Percentiles rank a stretch among this genome's conserved stretches.
These are phyloP conservation scores for Flaveria sonorensis DNA, from an alignment of 129 eudicot species.

Conservation along the genomic window DNA sequence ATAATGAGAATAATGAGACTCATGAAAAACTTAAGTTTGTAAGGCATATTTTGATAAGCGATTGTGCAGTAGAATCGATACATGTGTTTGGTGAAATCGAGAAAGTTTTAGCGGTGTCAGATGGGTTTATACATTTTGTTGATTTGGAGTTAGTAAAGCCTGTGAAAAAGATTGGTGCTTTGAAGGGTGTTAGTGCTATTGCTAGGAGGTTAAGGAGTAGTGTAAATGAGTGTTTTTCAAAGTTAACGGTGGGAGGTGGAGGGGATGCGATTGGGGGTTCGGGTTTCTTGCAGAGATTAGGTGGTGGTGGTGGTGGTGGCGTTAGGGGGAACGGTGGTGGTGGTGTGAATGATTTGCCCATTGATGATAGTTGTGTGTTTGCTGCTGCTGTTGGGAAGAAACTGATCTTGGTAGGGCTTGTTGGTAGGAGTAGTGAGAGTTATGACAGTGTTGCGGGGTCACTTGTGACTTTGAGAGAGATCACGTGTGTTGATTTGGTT, in stretches of 20 bases:
- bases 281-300: slow-evolving; percentile 46
- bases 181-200: slow-evolving; percentile 50
- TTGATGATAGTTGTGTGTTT: slow-evolving; percentile 52
- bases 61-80: slow-evolving; percentile 41
- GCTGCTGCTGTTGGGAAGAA: slow-evolving; percentile 67
- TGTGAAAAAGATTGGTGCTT: slow-evolving; percentile 47
- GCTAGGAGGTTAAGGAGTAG: slow-evolving; percentile 45
- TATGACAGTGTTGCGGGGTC: slow-evolving; percentile 50
- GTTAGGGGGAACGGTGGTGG: slow-evolving; percentile 35
- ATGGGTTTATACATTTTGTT: slow-evolving; percentile 55
- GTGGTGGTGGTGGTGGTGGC: slow-evolving; percentile 37
- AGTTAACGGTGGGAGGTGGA: slow-evolving; percentile 38
- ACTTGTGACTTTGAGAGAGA: slow-evolving; percentile 64
- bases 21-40: slow-evolving; percentile 32
- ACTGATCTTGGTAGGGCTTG: slow-evolving; percentile 66
- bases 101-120: slow-evolving; percentile 50
- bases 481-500: slow-evolving; percentile 60
- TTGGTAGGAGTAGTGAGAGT: slow-evolving; percentile 34
- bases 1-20: neutral
- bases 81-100: slow-evolving; percentile 42
- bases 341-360: slow-evolving; percentile 37
- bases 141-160: slow-evolving; percentile 48
- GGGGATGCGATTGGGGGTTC: slow-evolving; percentile 29
- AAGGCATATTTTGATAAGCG: slow-evolving; percentile 40
- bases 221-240: slow-evolving; percentile 26